Evolutionary conservation across 164 flowering plant genomes (phyloP).

Genomic region (Annona cherimola): DNA sequence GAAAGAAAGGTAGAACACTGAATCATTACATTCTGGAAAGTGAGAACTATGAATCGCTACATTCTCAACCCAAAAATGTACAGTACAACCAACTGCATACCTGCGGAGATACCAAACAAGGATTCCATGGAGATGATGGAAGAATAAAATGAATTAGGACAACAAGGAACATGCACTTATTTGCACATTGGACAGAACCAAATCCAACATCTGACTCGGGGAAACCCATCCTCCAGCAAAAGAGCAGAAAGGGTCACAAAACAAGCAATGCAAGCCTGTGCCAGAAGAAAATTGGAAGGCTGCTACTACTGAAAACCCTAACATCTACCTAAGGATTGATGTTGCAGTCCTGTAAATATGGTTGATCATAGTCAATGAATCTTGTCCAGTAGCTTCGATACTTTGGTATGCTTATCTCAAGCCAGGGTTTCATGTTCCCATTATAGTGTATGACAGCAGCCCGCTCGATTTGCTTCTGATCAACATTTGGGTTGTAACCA

Average conservation of each 20-base stretch:
- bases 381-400: constrained; percentile 27
- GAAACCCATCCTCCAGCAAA: neutral
- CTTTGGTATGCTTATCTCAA: constrained; percentile 30
- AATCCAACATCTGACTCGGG: neutral
- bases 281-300: neutral
- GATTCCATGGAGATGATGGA: neutral
- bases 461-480: constrained; percentile 26
- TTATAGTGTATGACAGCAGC: constrained; percentile 35
- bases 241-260: neutral
- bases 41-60: too few species aligned
- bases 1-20: too few species aligned
- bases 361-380: constrained; percentile 25
- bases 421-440: constrained; percentile 40
- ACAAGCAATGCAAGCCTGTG: neutral
- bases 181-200: constrained; percentile 7
- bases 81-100: neutral
- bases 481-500: constrained; percentile 29
- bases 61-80: neutral
- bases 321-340: constrained; percentile 18
- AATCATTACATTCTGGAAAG: too few species aligned
- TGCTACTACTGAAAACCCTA: neutral
- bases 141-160: neutral
- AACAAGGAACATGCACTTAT: neutral
- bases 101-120: neutral
- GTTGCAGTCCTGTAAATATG: constrained; percentile 30